phyloP scores from a whole-genome alignment of 257 asterid genomes.

The Paraleonurus japonicus region DNA sequence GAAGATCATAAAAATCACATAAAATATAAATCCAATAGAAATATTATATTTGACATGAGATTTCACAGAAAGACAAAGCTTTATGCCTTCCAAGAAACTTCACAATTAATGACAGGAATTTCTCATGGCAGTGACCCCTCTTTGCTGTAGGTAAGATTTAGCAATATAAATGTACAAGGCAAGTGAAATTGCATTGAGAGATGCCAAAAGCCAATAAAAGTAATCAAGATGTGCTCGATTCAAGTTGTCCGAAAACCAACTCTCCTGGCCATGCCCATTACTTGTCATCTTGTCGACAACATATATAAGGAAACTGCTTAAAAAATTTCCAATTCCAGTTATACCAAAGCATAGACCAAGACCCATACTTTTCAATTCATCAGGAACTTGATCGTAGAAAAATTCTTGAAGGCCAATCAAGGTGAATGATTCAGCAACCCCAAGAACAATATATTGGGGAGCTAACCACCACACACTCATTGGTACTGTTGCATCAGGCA shows the following conservation, averaged over 20 bases:
- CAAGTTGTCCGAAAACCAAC: constrained; percentile 55
- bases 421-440: constrained; percentile 37
- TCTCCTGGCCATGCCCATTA: constrained; percentile 21
- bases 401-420: constrained; percentile 52
- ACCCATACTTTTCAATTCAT: constrained; percentile 42
- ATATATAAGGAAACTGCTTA: constrained; percentile 48
- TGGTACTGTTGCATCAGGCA: constrained; percentile 36
- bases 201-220: constrained; percentile 58
- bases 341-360: constrained; percentile 41
- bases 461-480: constrained; percentile 65
- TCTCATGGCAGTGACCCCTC: too few species aligned
- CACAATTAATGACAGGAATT: too few species aligned
- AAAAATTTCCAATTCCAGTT: constrained; percentile 45
- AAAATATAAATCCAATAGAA: too few species aligned
- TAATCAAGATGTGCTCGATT: constrained; percentile 51
- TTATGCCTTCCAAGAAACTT: too few species aligned
- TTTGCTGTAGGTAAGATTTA: constrained; percentile 30
- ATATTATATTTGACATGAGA: too few species aligned
- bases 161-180: constrained; percentile 36
- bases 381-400: constrained; percentile 53
- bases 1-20: too few species aligned
- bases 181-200: constrained; percentile 27
- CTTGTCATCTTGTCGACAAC: constrained; percentile 36
- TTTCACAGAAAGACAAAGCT: too few species aligned
- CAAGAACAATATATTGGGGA: constrained; percentile 52